Conservation (phyloP, 208 protist genomes). For the Kentomonas sorsogonicus region DNA sequence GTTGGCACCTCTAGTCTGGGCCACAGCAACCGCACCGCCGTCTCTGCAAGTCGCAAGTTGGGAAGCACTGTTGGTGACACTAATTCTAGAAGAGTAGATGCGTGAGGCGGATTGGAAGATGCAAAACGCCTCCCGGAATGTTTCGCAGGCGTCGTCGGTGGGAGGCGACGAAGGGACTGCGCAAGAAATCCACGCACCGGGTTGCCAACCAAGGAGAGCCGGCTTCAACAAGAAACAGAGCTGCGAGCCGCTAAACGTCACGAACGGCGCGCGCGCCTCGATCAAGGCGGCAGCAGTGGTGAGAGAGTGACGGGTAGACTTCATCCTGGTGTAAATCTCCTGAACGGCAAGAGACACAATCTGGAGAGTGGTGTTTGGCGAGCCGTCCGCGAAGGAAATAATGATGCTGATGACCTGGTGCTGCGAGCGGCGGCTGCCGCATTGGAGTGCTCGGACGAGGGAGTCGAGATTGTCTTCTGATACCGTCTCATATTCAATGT, state of each 20-base stretch:
- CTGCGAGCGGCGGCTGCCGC: conserved; percentile 18
- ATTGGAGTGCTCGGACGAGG: conserved; percentile 16
- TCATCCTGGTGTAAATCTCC: conserved; percentile 45
- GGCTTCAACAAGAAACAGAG: conserved; percentile 70
- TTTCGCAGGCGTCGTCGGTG: conserved; percentile 51
- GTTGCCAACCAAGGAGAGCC: conserved; percentile 50
- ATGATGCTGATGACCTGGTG: conserved; percentile 68
- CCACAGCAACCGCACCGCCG: too few species aligned
- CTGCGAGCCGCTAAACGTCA: conserved; percentile 51
- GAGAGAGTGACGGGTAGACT: conserved; percentile 64
- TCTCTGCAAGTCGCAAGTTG: neutral
- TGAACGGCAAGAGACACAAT: conserved; percentile 66
- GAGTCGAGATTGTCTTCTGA: conserved; percentile 9
- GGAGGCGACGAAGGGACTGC: conserved; percentile 21
- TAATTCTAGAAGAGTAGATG: conserved; percentile 43
- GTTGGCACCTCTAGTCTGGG: too few species aligned
- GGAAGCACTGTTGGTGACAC: conserved; percentile 11
- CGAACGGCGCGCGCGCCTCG: conserved; percentile 40
- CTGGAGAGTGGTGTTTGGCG: conserved; percentile 70
- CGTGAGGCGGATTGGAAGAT: conserved; percentile 48
- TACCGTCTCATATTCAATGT: conserved; percentile 44
- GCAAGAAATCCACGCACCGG: conserved; percentile 63
- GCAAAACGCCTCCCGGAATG: conserved; percentile 70
- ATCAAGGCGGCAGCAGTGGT: conserved; percentile 50
- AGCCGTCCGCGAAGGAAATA: conserved; percentile 25